Evolutionary conservation across 2,329 filamentous ascomycete genomes (phyloP), one percentile per base, ranked within the genome.

Genomic region (Penicillium janthinellum): DNA sequence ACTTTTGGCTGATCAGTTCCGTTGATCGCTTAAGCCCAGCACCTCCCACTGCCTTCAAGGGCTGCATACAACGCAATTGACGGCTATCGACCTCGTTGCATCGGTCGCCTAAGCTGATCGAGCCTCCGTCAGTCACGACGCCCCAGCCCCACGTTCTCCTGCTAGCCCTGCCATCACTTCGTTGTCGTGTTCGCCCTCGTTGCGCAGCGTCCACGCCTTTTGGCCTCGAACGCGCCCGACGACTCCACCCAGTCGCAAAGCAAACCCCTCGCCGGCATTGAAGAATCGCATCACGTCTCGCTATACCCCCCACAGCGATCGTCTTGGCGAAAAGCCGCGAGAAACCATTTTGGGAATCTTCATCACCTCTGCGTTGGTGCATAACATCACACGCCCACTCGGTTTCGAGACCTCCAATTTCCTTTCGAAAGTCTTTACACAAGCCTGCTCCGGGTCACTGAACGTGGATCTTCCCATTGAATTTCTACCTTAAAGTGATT

Each of bases 1-100:
- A 68, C 66, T 68, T 67, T 67, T 66, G 66, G 67, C 60, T 67
- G 65, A 67, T 68, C 64, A 60, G 56, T 57, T 56, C 60, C 56
- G 64, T 62, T 68, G 60, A 69, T 67, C 65, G 56, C 63, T 67
- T 67, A 45, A 69, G 58, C 44, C 41, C 59, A 64, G 54, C 59
- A 62, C 35, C 47, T 57, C 42, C 17, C 41, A 49, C 55, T 62
- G 66, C 62, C 60, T 60, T 65, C 56, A 55, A 64, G 56, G 64
- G 58, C 66, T 52, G 57, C 58, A 48, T 52, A 44, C 49, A 57
- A 67, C 60, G 61, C 57, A 69, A 69, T 69, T 68, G 63, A 58
- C 35, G 7, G 39, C 42, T 60, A 57, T 60, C 50, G 54, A 51
- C 59, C 54, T 22, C 35, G 49, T 59, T 47, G 37, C 34, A 25